Base-by-base conservation (phyloP, 345 rosid species). In the Euphorbia tirucalli region DNA sequence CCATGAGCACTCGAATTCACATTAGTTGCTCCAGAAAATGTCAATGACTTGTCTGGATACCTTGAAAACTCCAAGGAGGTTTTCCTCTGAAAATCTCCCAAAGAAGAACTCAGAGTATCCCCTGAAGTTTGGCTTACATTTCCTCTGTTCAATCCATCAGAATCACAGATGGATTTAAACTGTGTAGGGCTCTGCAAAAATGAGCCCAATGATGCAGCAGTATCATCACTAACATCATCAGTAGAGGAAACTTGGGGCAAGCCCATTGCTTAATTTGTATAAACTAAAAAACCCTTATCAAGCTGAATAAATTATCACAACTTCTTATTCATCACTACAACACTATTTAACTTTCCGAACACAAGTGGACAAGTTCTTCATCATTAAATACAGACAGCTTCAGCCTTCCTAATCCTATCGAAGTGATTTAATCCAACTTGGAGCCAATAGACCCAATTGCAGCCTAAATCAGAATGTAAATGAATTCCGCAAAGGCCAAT, bases 181-280 rank as follows among this genome's bases (percentile, higher is more conserved):
- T 71, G 78, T 25, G 81, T 77, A 0, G 90, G 78, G 74, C 89
- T 85, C 70, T 80, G 90, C 64, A 85, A 76, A 75, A 82, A 82
- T 13, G 83, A 74, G 76, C 73, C 75, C 60, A 74, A 56, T 2
- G 87, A 65, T 50, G 84, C 69, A 66, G 84, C 82, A 66, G 80
- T 72, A 72, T 78, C 79, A 78, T 71, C 96, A 65, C 83, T 77
- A 35, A 73, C 77, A 72, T 66, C 71, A 60, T 80, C 87, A 71
- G 66, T 60, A 30, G 94, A 82, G 82, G 90, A 79, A 77, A 85
- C 82, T 76, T 87, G 97, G 0, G 94, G 98, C 81, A 93, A 73
- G 55, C 98, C 97, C 97, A 93, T 93, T 15, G 65, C 81, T 50
- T 74, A 68, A 61, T 59, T 73, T 61, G 71, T 73, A 55, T 52